Conservation (phyloP, 2,329 filamentous ascomycete species). For the Ophiostoma tasmaniense region DNA sequence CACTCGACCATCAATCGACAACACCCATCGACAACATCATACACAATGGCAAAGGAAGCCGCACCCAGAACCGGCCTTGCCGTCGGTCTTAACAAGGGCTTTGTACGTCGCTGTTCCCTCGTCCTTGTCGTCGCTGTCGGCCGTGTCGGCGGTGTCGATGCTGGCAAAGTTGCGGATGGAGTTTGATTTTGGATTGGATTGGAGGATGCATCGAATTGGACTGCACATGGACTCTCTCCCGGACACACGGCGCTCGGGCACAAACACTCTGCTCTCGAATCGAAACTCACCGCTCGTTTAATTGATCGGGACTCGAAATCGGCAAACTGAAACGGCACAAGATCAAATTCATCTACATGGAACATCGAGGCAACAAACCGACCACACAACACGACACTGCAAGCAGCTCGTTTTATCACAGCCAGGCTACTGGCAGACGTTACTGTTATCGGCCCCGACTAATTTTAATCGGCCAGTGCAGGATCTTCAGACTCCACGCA, state of each 20-base stretch:
- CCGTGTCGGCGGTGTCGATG: background rate
- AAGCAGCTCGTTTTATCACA: background rate
- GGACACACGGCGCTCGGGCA: background rate
- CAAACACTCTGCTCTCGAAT: background rate
- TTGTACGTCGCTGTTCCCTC: slow-evolving; percentile 18
- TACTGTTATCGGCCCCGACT: background rate
- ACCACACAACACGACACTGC: background rate
- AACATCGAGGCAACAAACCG: background rate
- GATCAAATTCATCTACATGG: background rate
- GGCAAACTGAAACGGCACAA: background rate
- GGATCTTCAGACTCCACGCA: background rate
- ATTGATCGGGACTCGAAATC: background rate
- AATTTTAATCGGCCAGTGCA: too few relatives aligned
- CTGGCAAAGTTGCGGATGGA: background rate
- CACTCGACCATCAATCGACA: slow-evolving; percentile 22
- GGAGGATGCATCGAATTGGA: slow-evolving; percentile 4
- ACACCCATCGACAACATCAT: slow-evolving; percentile 21
- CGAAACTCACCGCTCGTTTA: background rate
- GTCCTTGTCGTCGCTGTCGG: background rate
- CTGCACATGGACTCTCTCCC: background rate
- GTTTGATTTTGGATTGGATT: background rate
- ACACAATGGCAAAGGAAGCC: slow-evolving; percentile 51
- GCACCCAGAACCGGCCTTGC: slow-evolving; percentile 50
- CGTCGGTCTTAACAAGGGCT: slow-evolving; percentile 50
- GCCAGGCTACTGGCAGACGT: background rate